Evolutionary conservation across 208 protist genomes (phyloP).

Genomic region (Giardia duodenalis): DNA sequence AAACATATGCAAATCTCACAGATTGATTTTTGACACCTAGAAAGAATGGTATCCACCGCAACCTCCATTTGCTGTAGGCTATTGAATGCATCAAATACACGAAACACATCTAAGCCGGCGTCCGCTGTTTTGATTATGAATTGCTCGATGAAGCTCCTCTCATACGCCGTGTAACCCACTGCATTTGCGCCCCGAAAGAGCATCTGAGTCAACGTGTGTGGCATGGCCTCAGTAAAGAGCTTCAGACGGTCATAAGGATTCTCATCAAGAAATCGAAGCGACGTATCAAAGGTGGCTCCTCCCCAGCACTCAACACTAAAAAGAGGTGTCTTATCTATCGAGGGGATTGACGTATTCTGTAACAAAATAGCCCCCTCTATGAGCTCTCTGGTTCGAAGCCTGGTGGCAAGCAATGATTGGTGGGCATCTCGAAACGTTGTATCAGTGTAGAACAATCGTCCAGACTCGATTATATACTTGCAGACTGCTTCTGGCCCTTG

Average conservation of each 20-base stretch:
- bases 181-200: slow-evolving; percentile 66
- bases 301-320: slow-evolving; percentile 62
- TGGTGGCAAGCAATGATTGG: slow-evolving; percentile 65
- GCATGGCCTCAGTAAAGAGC: slow-evolving; percentile 55
- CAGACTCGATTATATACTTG: slow-evolving; percentile 38
- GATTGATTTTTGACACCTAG: slow-evolving; percentile 41
- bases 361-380: slow-evolving; percentile 47
- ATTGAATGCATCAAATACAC: slow-evolving; percentile 71
- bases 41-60: slow-evolving; percentile 50
- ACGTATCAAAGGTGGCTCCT: slow-evolving; percentile 68
- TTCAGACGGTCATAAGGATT: slow-evolving; percentile 59
- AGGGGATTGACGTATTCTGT: slow-evolving; percentile 31
- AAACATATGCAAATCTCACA: slow-evolving; percentile 52
- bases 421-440: slow-evolving; percentile 62
- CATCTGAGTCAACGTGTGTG: slow-evolving; percentile 69
- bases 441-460: slow-evolving; percentile 58
- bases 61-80: slow-evolving; percentile 60
- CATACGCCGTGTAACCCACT: slow-evolving; percentile 69
- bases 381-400: slow-evolving; percentile 64
- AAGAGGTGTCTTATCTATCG: slow-evolving; percentile 25
- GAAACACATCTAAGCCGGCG: slow-evolving; percentile 68
- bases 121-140: slow-evolving; percentile 55
- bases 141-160: slow-evolving; percentile 63
- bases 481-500: slow-evolving; percentile 29
- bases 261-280: slow-evolving; percentile 62